Evolutionary conservation across 257 asterid species (phyloP).

Genomic region (Nicotiana otophora): DNA sequence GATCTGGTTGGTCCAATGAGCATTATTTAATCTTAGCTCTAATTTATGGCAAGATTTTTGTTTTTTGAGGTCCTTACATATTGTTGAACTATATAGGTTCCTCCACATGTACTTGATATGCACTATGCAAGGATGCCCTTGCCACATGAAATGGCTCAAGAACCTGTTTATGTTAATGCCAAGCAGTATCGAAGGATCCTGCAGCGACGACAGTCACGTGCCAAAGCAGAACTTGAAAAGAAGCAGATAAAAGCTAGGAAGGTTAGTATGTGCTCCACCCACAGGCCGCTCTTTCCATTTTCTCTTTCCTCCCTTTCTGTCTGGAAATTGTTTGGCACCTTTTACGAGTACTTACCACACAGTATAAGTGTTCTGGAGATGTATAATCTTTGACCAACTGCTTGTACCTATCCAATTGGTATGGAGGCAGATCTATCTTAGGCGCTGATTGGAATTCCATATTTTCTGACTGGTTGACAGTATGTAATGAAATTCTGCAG

Average conservation of each 20-base stretch:
- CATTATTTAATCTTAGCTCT: not conserved
- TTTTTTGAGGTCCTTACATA: not conserved
- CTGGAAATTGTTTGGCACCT: not conserved
- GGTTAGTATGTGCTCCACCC: conserved; percentile 32
- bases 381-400: not conserved
- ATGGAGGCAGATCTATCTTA: not conserved
- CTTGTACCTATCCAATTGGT: not conserved
- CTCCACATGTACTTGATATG: conserved; percentile 54
- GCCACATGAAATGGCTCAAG: conserved; percentile 80
- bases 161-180: conserved; percentile 90
- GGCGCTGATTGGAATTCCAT: not conserved
- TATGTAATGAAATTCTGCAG: not conserved
- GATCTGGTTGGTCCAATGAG: not conserved
- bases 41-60: not conserved
- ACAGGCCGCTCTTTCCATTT: not conserved
- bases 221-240: conserved; percentile 84
- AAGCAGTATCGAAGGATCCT: conserved; percentile 83
- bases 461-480: not conserved
- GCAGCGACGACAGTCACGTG: conserved; percentile 83
- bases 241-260: conserved; percentile 71
- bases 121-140: conserved; percentile 75
- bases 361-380: not conserved
- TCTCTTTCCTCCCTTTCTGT: not conserved
- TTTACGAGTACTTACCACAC: not conserved
- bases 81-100: conserved; percentile 37